Evolutionary conservation across 2,329 filamentous ascomycete species (phyloP), one percentile per base, ranked within the genome.

Genomic region (Simplicillium sp.): DNA sequence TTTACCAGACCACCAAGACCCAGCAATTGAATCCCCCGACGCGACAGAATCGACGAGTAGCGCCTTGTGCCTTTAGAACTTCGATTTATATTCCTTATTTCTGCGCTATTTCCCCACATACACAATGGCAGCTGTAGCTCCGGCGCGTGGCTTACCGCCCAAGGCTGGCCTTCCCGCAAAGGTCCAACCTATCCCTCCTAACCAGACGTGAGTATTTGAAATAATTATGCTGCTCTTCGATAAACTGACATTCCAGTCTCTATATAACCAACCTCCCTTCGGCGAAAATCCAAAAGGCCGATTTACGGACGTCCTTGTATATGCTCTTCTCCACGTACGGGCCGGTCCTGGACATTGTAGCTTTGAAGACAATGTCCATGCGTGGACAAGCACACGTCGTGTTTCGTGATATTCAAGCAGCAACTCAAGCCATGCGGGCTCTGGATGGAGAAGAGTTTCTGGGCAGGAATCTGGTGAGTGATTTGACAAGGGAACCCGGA

Each of bases 261-360:
- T 98, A 97, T 59, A 75, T 94, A 53, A 84, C 80, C 39, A 95
- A 96, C 54, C 75, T 98, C 3, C 75, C 75, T 1, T 87, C 87
- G 16, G 78, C 88, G 46, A 96, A 95, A 67, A 78, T 97, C 47
- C 85, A 84, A 55, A 98, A 97, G 62, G 71, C 77, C 46, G 89
- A 97, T 59, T 67, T 98, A 34, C 82, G 88, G 54, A 83, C 87
- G 36, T 83, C 84, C 5, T 74, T 98, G 25, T 98, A 98, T 66
- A 85, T 88, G 61, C 75, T 97, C 11, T 97, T 97, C 61, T 87
- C 88, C 11, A 94, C 88, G 12, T 94, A 95, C 58, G 92, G 92
- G 33, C 80, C 87, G 1, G 84, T 98, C 13, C 77, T 98, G 44
- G 92, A 98, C 58, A 78, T 98, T 15, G 84, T 96, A 37, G 86